Percentiles rank a stretch among this genome's conserved stretches.
Evolutionary conservation across 2,329 filamentous ascomycete species (phyloP).

Genomic region (Fusarium nelsonii): DNA sequence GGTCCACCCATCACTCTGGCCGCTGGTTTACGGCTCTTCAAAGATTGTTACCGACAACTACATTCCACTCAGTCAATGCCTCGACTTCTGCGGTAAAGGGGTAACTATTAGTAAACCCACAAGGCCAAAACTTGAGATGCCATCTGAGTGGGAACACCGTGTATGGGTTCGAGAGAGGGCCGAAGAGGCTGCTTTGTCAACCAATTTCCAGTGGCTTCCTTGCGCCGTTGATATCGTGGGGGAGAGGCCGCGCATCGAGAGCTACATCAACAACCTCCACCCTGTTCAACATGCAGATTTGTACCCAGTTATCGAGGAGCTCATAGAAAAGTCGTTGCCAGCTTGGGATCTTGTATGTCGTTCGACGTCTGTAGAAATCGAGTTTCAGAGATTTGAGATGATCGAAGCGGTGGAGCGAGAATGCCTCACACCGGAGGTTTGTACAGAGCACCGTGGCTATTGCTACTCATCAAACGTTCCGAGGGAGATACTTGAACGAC

Average conservation of each 20-base stretch:
- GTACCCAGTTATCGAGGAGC: background rate
- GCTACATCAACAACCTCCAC: conserved; percentile 24
- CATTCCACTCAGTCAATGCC: too few species aligned
- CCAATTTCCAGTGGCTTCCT: conserved; percentile 14
- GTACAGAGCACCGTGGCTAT: too few species aligned
- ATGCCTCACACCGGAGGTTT: too few species aligned
- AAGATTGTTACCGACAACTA: background rate
- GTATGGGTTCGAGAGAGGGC: too few species aligned
- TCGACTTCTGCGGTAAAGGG: too few species aligned
- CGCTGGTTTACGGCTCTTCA: conserved; percentile 20
- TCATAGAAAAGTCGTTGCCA: background rate
- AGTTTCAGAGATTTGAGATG: too few species aligned
- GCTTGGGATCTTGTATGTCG: conserved; percentile 2
- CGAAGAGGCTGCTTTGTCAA: background rate
- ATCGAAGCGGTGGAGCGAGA: too few species aligned
- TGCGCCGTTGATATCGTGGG: background rate
- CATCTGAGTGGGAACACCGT: too few species aligned
- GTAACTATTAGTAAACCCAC: too few species aligned
- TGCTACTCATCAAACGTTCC: too few species aligned
- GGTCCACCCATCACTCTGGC: conserved; percentile 31
- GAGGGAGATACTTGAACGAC: too few species aligned
- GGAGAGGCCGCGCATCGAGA: background rate
- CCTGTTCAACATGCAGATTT: background rate
- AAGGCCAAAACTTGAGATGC: too few species aligned
- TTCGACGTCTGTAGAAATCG: background rate